These are phyloP conservation scores for Yamadazyma siamensis DNA, from an alignment of 1,139 yeast genomes.

Conservation along the genomic window DNA sequence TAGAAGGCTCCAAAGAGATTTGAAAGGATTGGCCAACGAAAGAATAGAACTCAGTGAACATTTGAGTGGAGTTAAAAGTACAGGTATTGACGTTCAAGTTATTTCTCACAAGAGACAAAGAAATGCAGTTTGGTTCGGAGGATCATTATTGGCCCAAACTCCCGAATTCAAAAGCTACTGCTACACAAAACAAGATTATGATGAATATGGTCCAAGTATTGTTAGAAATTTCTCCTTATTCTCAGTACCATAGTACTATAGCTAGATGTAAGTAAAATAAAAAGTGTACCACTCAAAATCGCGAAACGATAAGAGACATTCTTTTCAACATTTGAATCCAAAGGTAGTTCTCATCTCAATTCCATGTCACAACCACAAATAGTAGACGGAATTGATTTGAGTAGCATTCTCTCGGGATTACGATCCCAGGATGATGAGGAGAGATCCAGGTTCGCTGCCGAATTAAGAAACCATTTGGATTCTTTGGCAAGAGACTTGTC, in stretches of 20 bases:
- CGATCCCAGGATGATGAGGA: constrained; percentile 50
- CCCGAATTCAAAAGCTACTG: constrained; percentile 95
- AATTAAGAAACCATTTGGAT: constrained; percentile 62
- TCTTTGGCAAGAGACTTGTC: constrained; percentile 73
- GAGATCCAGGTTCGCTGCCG: constrained; percentile 58
- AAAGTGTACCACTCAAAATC: too few species aligned
- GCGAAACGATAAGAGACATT: too few species aligned
- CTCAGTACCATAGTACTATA: constrained; percentile 63
- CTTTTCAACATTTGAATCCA: too few species aligned
- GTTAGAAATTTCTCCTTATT: constrained; percentile 95
- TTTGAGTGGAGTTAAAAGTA: constrained; percentile 77
- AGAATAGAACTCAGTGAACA: constrained; percentile 81
- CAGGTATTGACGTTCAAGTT: constrained; percentile 96
- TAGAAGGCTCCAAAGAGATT: constrained; percentile 93
- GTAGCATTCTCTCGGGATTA: constrained; percentile 52
- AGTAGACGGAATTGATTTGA: constrained; percentile 50
- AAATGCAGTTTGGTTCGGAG: constrained; percentile 99
- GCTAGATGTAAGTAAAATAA: constrained; percentile 1
- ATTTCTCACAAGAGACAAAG: constrained; percentile 96
- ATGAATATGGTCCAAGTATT: constrained; percentile 95
- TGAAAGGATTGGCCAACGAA: constrained; percentile 81
- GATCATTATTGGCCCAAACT: constrained; percentile 93
- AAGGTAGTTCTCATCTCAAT: too few species aligned
- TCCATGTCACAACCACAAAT: too few species aligned
- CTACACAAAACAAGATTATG: constrained; percentile 95